Percentiles rank a stretch among this genome's conserved stretches.
Evolutionary conservation across 371 early-diverging fungal genomes (phyloP).

Genomic region (Entomophthora muscae): DNA sequence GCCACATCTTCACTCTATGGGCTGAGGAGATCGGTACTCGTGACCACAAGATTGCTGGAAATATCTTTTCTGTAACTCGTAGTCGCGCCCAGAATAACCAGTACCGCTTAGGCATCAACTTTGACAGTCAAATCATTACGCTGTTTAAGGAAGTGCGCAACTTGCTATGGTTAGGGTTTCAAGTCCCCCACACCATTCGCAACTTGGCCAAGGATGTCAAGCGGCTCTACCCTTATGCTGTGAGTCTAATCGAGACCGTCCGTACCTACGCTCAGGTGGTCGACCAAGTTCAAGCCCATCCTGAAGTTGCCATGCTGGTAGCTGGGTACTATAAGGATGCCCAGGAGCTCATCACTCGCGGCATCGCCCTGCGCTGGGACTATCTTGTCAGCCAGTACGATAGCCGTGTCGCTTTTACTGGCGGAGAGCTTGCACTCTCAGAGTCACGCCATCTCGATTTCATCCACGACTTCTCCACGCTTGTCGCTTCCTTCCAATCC

Average conservation of each 20-base stretch:
- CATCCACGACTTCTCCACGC: conserved; percentile 83
- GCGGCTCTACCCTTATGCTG: conserved; percentile 93
- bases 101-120: conserved; percentile 77
- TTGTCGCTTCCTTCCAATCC: conserved; percentile 86
- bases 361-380: conserved; percentile 85
- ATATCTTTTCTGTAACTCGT: conserved; percentile 77
- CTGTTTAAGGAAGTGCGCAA: conserved; percentile 96
- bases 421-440: conserved; percentile 30
- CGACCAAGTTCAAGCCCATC: conserved; percentile 54
- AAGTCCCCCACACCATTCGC: conserved; percentile 81
- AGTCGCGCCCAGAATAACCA: conserved; percentile 59
- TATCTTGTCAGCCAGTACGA: conserved; percentile 79
- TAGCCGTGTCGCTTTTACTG: conserved; percentile 25
- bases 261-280: conserved; percentile 81
- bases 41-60: conserved; percentile 72
- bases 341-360: conserved; percentile 69
- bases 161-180: conserved; percentile 79
- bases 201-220: conserved; percentile 90
- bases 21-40: conserved; percentile 67
- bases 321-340: conserved; percentile 84
- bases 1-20: conserved; percentile 82
- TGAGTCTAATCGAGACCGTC: conserved; percentile 85
- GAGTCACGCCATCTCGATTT: conserved; percentile 82
- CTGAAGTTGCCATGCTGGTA: conserved; percentile 56
- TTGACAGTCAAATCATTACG: conserved; percentile 84